Base-by-base conservation (phyloP, 2,329 filamentous ascomycete species). In the Knufia fluminis region DNA sequence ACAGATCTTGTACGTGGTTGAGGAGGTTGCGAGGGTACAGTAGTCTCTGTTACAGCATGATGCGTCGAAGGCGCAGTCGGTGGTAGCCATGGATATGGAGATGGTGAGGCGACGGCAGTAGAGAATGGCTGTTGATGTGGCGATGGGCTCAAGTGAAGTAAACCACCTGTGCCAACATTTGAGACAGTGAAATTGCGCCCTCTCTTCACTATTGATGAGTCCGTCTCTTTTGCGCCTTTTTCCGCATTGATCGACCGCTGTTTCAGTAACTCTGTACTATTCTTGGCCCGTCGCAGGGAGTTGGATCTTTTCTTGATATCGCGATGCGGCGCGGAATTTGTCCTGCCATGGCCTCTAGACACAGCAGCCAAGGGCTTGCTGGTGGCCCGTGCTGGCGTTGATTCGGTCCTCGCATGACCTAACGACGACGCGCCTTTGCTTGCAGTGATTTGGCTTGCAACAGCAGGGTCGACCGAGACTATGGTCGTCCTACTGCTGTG, bases 111-210 rank as follows among this genome's bases (percentile, higher is more conserved):
- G 44, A 60, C 53, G 23, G 64, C 62, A 41, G 65, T 62, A 31
- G 63, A 59, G 49, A 62, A 48, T 60, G 61, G 42, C 59, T 53
- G 54, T 66, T 69, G 58, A 57, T 64, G 54, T 52, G 61, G 77
- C 62, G 79, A 90, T 2, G 56, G 57, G 84, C 84, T 85, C 57
- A 91, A 65, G 66, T 88, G 91, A 66, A 91, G 86, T 63, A 82
- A 81, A 33, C 86, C 86, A 67, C 89, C 88, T 63, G 88, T 86
- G 20, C 85, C 85, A 52, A 91, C 85, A 65, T 89, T 90, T 45
- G 83, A 80, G 48, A 91, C 86, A 1, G 84, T 82, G 63, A 91
- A 90, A 60, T 86, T 81, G 48, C 83, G 77, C 43, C 80, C 82
- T 62, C 82, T 79, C 52, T 82, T 75, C 54, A 75, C 77, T 41